These are phyloP conservation scores for Apium graveolens DNA, from an alignment of 129 eudicot species.

Conservation along the genomic window DNA sequence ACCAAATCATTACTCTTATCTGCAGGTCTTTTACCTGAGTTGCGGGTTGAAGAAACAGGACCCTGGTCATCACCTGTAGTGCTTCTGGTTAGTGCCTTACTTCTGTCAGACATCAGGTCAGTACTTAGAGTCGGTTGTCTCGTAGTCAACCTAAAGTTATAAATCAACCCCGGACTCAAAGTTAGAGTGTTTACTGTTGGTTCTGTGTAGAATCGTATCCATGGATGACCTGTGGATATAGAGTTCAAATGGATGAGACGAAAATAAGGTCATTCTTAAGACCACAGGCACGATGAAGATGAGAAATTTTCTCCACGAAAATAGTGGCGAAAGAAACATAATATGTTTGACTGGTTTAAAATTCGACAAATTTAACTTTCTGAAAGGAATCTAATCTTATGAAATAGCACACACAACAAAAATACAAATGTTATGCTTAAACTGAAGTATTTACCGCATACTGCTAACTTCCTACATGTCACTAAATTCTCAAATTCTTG, in stretches of 20 bases:
- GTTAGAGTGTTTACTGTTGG: slow-evolving; percentile 29
- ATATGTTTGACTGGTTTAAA: not conserved
- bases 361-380: not conserved
- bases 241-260: not conserved
- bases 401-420: not conserved
- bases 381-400: not conserved
- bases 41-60: slow-evolving; percentile 2
- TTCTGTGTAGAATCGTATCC: slow-evolving; percentile 35
- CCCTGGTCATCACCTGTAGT: slow-evolving; percentile 18
- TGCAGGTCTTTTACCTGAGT: not conserved
- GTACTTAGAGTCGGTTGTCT: slow-evolving; percentile 19
- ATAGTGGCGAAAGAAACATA: not conserved
- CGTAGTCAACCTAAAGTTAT: slow-evolving; percentile 18
- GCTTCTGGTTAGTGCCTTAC: slow-evolving; percentile 6
- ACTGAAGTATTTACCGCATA: not conserved
- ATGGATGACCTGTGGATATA: slow-evolving; percentile 38
- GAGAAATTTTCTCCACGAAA: not conserved
- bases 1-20: slow-evolving; percentile 35
- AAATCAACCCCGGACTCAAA: slow-evolving; percentile 10
- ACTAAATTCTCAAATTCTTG: not conserved
- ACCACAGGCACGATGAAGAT: not conserved
- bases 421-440: not conserved
- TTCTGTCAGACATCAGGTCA: slow-evolving; percentile 19
- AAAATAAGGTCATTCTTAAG: not conserved
- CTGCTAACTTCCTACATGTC: not conserved